A percentile compares a stretch with the other conserved stretches of the same genome.
Conservation (phyloP, 257 asterid species). For the Petunia secreta region DNA sequence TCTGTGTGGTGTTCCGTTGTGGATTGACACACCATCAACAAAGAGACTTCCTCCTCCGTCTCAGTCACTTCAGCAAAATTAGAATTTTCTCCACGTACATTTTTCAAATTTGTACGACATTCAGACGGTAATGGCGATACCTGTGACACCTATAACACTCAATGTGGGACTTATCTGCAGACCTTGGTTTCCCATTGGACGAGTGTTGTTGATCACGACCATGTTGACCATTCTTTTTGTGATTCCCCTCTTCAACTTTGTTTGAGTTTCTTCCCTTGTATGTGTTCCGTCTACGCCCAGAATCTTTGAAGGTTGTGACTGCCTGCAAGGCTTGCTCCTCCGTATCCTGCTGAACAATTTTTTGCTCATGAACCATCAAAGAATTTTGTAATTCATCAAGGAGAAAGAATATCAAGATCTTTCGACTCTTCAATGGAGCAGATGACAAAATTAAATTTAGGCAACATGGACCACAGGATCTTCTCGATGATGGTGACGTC, state of each 20-base stretch:
- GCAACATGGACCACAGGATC: background rate
- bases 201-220: background rate
- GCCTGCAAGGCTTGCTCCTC: constrained; percentile 26
- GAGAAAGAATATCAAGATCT: background rate
- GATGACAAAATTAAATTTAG: constrained; percentile 19
- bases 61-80: constrained; percentile 21
- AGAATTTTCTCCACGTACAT: background rate
- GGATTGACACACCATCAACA: constrained; percentile 21
- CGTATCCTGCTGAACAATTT: background rate
- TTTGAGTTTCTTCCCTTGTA: background rate
- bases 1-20: background rate
- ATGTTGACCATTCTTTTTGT: background rate
- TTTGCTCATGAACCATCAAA: constrained; percentile 23
- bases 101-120: constrained; percentile 12
- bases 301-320: background rate
- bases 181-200: background rate
- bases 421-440: constrained; percentile 27
- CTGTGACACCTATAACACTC: constrained; percentile 30
- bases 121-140: constrained; percentile 23
- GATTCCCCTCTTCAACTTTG: background rate
- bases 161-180: constrained; percentile 5
- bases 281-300: constrained; percentile 7
- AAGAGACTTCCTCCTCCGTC: background rate
- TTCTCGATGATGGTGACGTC: background rate
- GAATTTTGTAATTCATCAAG: constrained; percentile 20